Evolutionary conservation across 108 stramenopile genomes (phyloP), one percentile per base, ranked within the genome.

Genomic region (Hondaea fermentalgiana): DNA sequence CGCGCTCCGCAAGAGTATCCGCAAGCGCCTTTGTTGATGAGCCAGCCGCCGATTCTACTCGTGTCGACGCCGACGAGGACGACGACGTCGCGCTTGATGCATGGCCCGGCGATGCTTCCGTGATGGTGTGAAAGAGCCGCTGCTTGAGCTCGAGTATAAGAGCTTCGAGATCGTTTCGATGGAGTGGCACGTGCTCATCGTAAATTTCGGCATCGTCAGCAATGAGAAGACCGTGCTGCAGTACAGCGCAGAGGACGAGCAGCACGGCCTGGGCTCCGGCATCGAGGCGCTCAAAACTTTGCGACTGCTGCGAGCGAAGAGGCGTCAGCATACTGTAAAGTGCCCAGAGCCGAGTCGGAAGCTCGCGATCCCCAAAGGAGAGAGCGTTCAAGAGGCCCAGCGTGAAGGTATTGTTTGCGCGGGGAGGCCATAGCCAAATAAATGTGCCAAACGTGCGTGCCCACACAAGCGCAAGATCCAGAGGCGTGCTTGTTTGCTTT

Each of bases 171-270:
- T 96, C 96, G 89, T 96, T 96, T 16, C 94, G 88, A 3, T 95
- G 96, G 21, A 96, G 72, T 0, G 97, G 97, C 60, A 91, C 91
- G 55, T 94, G 95, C 94, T 95, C 91, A 10, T 96, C 96, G 88
- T 95, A 94, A 25, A 97, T 91, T 92, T 97, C 97, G 53, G 92
- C 93, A 88, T 97, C 97, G 87, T 97, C 97, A 2, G 96, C 96
- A 6, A 96, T 92, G 72, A 97, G 95, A 57, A 97, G 92, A n/a
- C 45, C 44, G 57, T 89, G 88, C 51, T 45, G 72, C 25, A 89
- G 44, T 12, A 83, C 42, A 58, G 14, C 35, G 88, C 88, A 42
- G 47, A 60, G 72, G 5, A 72, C 47, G 25, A 44, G 44, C 53
- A 57, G 29, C 42, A 51, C 51, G 28, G 72, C 49, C 43, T 47